These are phyloP conservation scores for Mycena olivaceomarginata DNA, from an alignment of 768 basidiomycete species.

Conservation along the genomic window DNA sequence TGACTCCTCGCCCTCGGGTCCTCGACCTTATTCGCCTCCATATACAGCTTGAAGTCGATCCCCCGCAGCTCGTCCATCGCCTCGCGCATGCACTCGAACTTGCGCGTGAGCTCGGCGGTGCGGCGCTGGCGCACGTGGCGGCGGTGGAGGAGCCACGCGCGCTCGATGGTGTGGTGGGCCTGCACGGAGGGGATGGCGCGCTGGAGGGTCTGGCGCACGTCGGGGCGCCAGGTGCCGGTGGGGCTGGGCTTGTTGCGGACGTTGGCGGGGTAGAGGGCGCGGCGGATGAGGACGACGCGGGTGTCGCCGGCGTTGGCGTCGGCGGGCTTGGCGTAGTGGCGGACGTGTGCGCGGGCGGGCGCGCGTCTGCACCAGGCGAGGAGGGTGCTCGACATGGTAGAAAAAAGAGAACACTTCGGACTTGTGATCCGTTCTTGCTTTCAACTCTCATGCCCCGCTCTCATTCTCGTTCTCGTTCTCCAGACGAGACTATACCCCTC, in stretches of 20 bases:
- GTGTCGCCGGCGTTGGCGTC: slow-evolving; percentile 74
- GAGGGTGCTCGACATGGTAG: slow-evolving; percentile 63
- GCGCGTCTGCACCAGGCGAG: slow-evolving; percentile 56
- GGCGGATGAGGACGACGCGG: slow-evolving; percentile 81
- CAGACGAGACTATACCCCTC: slow-evolving; percentile 53
- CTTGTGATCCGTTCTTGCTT: no score
- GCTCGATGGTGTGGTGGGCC: slow-evolving; percentile 93
- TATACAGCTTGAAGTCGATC: slow-evolving; percentile 75
- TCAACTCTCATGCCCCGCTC: slow-evolving; percentile 51
- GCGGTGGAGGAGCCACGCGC: slow-evolving; percentile 91
- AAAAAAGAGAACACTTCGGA: not conserved
- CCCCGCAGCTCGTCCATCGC: slow-evolving; percentile 90
- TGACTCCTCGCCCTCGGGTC: slow-evolving; percentile 80
- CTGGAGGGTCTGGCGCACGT: slow-evolving; percentile 85
- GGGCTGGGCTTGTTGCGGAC: slow-evolving; percentile 83
- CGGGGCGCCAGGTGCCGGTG: slow-evolving; percentile 89
- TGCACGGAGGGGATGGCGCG: slow-evolving; percentile 92
- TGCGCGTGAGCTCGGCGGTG: slow-evolving; percentile 81
- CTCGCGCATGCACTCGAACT: slow-evolving; percentile 86
- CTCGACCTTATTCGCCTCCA: slow-evolving; percentile 84
- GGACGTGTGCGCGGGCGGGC: slow-evolving; percentile 55
- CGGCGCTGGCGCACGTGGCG: slow-evolving; percentile 84
- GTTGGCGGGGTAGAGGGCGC: slow-evolving; percentile 87
- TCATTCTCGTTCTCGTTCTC: slow-evolving; percentile 59
- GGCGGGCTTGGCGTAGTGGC: slow-evolving; percentile 64